Percentiles rank a stretch among this genome's conserved stretches.
phyloP scores from a whole-genome alignment of 23 red algal species.

The Gracilaria caudata region DNA sequence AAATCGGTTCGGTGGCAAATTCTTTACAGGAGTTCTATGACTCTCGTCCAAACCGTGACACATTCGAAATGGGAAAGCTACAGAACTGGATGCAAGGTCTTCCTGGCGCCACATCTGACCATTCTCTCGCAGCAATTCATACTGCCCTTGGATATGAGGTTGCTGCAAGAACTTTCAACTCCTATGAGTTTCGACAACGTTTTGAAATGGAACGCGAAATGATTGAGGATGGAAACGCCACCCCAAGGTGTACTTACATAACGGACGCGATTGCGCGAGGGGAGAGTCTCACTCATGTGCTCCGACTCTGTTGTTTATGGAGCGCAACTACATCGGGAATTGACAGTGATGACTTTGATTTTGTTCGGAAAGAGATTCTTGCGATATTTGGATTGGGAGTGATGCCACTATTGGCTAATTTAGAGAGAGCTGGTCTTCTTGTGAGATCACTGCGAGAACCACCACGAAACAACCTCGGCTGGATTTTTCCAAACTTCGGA shows the following conservation, averaged over 20 bases:
- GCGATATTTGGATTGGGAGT: constrained; percentile 55
- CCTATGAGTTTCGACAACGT: constrained; percentile 46
- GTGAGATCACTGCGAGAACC: constrained; percentile 48
- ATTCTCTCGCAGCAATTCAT: constrained; percentile 57
- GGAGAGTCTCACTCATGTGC: constrained; percentile 49
- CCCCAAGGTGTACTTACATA: constrained; percentile 26
- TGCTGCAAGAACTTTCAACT: constrained; percentile 69
- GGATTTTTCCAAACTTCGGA: constrained; percentile 55
- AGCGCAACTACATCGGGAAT: constrained; percentile 57
- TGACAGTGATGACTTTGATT: constrained; percentile 57
- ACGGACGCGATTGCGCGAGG: constrained; percentile 43
- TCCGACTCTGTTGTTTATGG: constrained; percentile 60
- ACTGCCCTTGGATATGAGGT: constrained; percentile 66
- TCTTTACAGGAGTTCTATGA: constrained; percentile 67
- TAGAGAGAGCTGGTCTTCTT: constrained; percentile 57
- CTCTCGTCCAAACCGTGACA: constrained; percentile 49
- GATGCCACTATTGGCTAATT: constrained; percentile 48
- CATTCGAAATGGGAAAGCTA: constrained; percentile 55
- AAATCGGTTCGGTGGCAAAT: constrained; percentile 44
- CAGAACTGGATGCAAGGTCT: constrained; percentile 65
- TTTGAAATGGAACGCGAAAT: constrained; percentile 65
- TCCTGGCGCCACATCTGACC: constrained; percentile 27
- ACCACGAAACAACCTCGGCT: constrained; percentile 10
- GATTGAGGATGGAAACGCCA: constrained; percentile 56
- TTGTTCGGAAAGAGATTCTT: constrained; percentile 48